These are phyloP conservation scores for Biscogniauxia mediterranea DNA, from an alignment of 2,329 filamentous ascomycete species.

Conservation along the genomic window DNA sequence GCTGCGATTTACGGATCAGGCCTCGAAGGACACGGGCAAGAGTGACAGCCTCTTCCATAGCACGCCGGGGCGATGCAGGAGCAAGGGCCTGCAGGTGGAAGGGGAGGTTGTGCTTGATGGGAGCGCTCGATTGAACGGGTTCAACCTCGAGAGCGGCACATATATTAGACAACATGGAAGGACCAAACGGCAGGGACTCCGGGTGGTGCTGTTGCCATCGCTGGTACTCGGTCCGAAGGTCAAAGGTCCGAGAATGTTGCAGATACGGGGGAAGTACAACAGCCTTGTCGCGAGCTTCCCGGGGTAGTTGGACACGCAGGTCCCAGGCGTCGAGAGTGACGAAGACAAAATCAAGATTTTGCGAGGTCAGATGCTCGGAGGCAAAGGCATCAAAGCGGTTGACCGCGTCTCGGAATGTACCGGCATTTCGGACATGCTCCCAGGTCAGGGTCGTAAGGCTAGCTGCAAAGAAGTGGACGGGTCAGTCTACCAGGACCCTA, in stretches of 20 bases:
- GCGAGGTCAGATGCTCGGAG: slow-evolving; percentile 82
- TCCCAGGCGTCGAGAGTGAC: slow-evolving; percentile 99
- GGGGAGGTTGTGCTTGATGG: slow-evolving; percentile 97
- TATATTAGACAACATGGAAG: slow-evolving; percentile 93
- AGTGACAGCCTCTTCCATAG: slow-evolving; percentile 97
- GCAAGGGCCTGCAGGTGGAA: slow-evolving; percentile 97
- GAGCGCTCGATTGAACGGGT: slow-evolving; percentile 93
- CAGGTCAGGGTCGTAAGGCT: slow-evolving; percentile 97
- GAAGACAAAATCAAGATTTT: slow-evolving; percentile 96
- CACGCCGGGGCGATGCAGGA: slow-evolving; percentile 89
- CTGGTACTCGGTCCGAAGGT: slow-evolving; percentile 95
- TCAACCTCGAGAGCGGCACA: slow-evolving; percentile 98
- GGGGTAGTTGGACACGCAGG: slow-evolving; percentile 92
- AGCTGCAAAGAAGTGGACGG: slow-evolving; percentile 52
- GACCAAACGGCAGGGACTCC: slow-evolving; percentile 93
- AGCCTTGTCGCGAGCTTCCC: slow-evolving; percentile 96
- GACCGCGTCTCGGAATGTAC: slow-evolving; percentile 95
- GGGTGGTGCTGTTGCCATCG: slow-evolving; percentile 98
- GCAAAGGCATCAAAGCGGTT: slow-evolving; percentile 93
- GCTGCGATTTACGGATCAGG: slow-evolving; percentile 93
- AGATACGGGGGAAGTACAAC: slow-evolving; percentile 95
- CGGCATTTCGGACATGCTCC: slow-evolving; percentile 97
- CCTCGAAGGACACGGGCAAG: slow-evolving; percentile 88
- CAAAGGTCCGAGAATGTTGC: slow-evolving; percentile 96
- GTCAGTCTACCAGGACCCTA: slow-evolving; percentile 9